Base-by-base conservation (phyloP, 2,329 filamentous ascomycete genomes). In the Calonectria fujianensis region DNA sequence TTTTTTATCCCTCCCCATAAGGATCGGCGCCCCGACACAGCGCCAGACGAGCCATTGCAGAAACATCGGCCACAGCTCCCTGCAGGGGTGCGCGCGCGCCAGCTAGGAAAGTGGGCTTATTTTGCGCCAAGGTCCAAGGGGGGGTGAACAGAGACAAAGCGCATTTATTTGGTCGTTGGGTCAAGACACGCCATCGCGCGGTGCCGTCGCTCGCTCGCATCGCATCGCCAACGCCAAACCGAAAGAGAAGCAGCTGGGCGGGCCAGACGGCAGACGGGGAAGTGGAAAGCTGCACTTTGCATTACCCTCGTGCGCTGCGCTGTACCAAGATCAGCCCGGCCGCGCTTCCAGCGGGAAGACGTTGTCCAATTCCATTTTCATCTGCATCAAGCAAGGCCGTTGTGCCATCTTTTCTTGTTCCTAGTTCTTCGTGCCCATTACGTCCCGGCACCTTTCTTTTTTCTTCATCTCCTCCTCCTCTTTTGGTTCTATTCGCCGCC, bases 71-170 rank as follows among this genome's bases (percentile, higher is more conserved):
- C 59, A 69, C 35, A 52, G 70, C 50, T 75, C 51, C 72, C 69
- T 74, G 63, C 74, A 79, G 76, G 78, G 78, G 76, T 73, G 73
- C 37, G 65, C 65, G 65, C 70, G 41, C 48, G 54, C 77, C 70
- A 72, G 69, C 67, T 61, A 51, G 74, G 74, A 71, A 65, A 74
- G 75, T 80, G 74, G 76, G 77, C 78, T 80, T 78, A 80, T 79
- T 79, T 74, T 57, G 69, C 78, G 71, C 74, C 64, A 76, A 76
- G 67, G 52, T 57, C 52, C 52, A 57, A 57, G 48, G 59, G 73
- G 78, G 76, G 77, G 77, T 75, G 73, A 69, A 77, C 45, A 61
- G 41, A 69, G 52, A 39, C 35, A 61, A 61, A 39, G 37, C 45
- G 41, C 45, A 69, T 57, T 57, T 61, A 70, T 73, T 76, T 41